Percentiles rank a stretch among this genome's conserved stretches.
Evolutionary conservation across 2,329 filamentous ascomycete species (phyloP).

Genomic region (Cercospora sojina): DNA sequence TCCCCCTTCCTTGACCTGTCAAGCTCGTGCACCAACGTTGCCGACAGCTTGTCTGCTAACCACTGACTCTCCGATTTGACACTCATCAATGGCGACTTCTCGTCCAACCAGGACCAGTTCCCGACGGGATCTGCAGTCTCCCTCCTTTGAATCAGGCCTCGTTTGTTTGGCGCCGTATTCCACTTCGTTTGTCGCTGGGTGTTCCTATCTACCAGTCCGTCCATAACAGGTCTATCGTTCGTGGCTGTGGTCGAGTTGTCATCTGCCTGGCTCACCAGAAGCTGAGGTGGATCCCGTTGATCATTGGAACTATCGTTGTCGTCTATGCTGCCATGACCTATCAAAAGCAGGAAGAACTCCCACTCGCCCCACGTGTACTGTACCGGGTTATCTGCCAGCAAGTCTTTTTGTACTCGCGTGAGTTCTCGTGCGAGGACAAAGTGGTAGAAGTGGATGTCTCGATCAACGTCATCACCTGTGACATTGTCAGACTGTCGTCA

Average conservation of each 20-base stretch:
- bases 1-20: conserved; percentile 34
- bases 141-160: conserved; percentile 20
- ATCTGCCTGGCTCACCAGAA: not conserved
- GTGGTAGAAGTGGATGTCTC: conserved; percentile 55
- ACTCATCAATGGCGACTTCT: conserved; percentile 67
- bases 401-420: conserved; percentile 45
- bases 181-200: conserved; percentile 19
- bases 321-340: conserved; percentile 46
- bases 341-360: conserved; percentile 51
- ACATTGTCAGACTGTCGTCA: conserved; percentile 15
- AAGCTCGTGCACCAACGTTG: conserved; percentile 55
- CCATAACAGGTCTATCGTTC: conserved; percentile 12
- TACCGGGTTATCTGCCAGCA: conserved; percentile 40
- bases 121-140: conserved; percentile 27
- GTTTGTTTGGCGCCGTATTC: conserved; percentile 20
- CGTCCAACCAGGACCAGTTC: conserved; percentile 72
- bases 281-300: conserved; percentile 8
- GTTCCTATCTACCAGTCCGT: conserved; percentile 30
- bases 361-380: conserved; percentile 44
- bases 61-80: conserved; percentile 68
- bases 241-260: not conserved
- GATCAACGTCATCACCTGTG: conserved; percentile 45
- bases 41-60: conserved; percentile 65
- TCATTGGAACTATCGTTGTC: conserved; percentile 34
- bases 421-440: conserved; percentile 49